These are phyloP conservation scores for Dactylellina haptotyla DNA, from an alignment of 2,329 filamentous ascomycete species.

Conservation along the genomic window DNA sequence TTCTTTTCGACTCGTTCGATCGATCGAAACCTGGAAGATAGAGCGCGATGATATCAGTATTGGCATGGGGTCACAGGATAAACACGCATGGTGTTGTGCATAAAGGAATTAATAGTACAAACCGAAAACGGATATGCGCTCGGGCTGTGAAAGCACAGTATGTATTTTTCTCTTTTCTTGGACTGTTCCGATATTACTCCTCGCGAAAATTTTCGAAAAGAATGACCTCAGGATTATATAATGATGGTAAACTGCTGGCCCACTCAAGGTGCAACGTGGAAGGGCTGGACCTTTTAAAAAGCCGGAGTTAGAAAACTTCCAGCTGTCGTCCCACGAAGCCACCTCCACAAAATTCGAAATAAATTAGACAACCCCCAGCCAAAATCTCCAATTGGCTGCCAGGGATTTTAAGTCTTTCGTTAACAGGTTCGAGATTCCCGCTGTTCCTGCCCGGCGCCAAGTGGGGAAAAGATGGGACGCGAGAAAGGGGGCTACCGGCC, in stretches of 20 bases:
- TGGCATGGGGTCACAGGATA: neutral
- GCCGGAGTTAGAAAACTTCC: neutral
- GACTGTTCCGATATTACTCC: constrained; percentile 3
- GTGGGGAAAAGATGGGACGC: constrained; percentile 25
- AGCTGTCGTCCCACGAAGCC: neutral
- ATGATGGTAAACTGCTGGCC: neutral
- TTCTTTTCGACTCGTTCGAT: neutral
- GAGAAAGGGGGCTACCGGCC: constrained; percentile 22
- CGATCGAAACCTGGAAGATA: neutral
- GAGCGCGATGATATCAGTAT: constrained; percentile 2
- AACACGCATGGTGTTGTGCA: neutral
- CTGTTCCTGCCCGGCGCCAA: constrained; percentile 17
- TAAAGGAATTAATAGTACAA: too few species aligned
- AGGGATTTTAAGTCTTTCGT: constrained; percentile 30
- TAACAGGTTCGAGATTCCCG: constrained; percentile 30
- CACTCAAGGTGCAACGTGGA: neutral
- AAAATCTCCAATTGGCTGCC: constrained; percentile 30
- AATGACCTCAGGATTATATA: neutral
- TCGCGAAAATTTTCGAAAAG: neutral
- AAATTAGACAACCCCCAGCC: constrained; percentile 2
- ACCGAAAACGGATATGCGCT: neutral
- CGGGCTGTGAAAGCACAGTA: neutral
- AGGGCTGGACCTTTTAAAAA: neutral
- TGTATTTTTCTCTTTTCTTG: neutral
- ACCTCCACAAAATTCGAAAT: constrained; percentile 15